phyloP scores from a whole-genome alignment of 495 filamentous ascomycete species.

The Penicillium macrosclerotiorum region DNA sequence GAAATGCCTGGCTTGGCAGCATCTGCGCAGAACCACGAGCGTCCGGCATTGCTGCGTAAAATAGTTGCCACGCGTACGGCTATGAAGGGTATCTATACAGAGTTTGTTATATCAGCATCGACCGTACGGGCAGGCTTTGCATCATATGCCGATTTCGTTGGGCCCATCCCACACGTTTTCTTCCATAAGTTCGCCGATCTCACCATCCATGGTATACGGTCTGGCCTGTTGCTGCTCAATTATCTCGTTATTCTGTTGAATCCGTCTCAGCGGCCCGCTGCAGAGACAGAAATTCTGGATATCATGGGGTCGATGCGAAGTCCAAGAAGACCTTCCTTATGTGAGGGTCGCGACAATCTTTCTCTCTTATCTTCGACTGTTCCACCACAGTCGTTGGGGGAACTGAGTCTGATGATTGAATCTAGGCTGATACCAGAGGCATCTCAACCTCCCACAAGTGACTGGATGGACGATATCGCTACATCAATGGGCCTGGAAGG shows the following conservation, averaged over 20 bases:
- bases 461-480: conserved; percentile 30
- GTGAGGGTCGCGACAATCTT: neutral
- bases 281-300: conserved; percentile 18
- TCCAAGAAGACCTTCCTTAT: neutral
- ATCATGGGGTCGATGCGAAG: conserved; percentile 5
- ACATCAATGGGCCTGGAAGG: conserved; percentile 30
- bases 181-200: conserved; percentile 26
- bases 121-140: conserved; percentile 23
- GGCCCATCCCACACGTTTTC: conserved; percentile 26
- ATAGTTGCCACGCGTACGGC: conserved; percentile 24
- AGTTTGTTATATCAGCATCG: conserved; percentile 26
- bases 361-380: conserved; percentile 15
- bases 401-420: conserved; percentile 14
- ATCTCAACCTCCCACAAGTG: conserved; percentile 19
- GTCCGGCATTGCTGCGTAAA: conserved; percentile 12
- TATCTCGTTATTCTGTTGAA: conserved; percentile 25
- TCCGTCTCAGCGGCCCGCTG: conserved; percentile 17
- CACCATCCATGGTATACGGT: conserved; percentile 25
- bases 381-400: conserved; percentile 17
- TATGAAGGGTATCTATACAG: conserved; percentile 26
- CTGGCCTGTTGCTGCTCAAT: conserved; percentile 25
- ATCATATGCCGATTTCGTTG: conserved; percentile 19
- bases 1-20: conserved; percentile 7
- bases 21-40: conserved; percentile 8
- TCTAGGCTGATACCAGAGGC: conserved; percentile 23